Evolutionary conservation across 768 basidiomycete species (phyloP), one percentile per base, ranked within the genome.

Genomic region (Leccinellum albellum): DNA sequence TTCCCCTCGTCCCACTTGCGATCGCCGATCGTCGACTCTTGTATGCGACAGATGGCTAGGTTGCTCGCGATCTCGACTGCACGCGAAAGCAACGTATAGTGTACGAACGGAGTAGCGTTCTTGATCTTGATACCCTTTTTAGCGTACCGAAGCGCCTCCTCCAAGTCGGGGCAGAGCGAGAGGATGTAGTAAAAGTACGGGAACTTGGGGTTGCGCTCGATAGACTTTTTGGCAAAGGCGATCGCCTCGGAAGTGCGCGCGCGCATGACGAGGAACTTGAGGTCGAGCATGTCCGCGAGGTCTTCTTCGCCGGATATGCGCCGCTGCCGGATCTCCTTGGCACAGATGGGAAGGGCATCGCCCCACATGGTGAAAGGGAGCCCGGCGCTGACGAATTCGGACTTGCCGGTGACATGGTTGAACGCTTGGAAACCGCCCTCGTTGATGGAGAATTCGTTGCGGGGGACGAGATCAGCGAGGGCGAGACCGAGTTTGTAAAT

Each of bases 181-280:
- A 85, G 75, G 20, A 80, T 81, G 58, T 88, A 86, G 57, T 86
- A 84, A 66, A 81, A 86, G 66, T 87, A 88, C 3, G 82, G 82
- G 24, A 81, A 75, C 21, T 81, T 74, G 2, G 86, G 85, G 59
- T 78, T 85, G 29, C 84, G 80, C 59, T 78, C 66, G 33, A 87
- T 66, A 1, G 75, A 78, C 35, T 75, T 73, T 55, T 76, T 73
- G 0, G 83, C 84, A 6, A 78, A 62, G 14, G 65, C 66, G 48
- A 79, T 72, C 1, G 85, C 84, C 12, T 83, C 79, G 4, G 74
- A 66, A 31, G 82, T 70, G 28, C 79, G 78, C 21, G 74, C 70
- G 52, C 73, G 76, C 68, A 84, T 77, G 65, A 87, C 79, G 53
- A 66, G 61, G 64, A 70, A 82, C 64, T 88, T 87, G 72, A 86